Evolutionary conservation across 2,329 filamentous ascomycete species (phyloP), one percentile per base, ranked within the genome.

Genomic region (Ophidiomyces ophidiicola): DNA sequence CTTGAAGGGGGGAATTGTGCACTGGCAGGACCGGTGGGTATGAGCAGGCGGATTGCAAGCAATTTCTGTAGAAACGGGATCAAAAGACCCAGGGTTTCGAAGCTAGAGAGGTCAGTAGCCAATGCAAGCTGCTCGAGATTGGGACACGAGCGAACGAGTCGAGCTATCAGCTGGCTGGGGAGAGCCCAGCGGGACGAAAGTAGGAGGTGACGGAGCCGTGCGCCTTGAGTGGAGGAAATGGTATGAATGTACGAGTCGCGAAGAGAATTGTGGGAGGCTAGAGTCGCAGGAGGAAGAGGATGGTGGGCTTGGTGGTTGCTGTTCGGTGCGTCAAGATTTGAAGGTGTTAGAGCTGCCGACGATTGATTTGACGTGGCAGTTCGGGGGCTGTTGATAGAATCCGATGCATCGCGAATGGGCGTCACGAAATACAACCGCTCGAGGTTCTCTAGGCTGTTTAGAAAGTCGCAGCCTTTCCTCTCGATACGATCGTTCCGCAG

Each of bases 51-150:
- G 3, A 68, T 38, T 0, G 62, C 63, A 15, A 48, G 49, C 5
- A 64, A 47, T 8, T 64, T 61, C 5, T 57, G 53, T 28, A 64
- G 55, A 43, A 62, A 59, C 23, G 63, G 63, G 21, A 62, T 48
- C 7, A 66, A 48, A 32, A 64, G 46, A 5, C 53, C 49, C 14
- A 64, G 37, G 8, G 58, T 54, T 7, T 66, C 57, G 49, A 66
- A 52, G 46, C 57, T 58, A 24, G 53, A 52, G 11, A 59, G 46
- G 7, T 66, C 58, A 11, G 70, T 59, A 5, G 70, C 66, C 15
- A 76, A 56, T 18, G 65, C 72, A 1, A 79, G 57, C 48, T 79
- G 73, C 44, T 76, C 72, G 10, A 78, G 57, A 38, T 75, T 65
- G 0, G 74, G 72, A 42, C 72, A 74, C 6, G 57, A 57, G 35